Base-by-base conservation (phyloP, 2,329 filamentous ascomycete species). In the Pseudomassariella vexata region DNA sequence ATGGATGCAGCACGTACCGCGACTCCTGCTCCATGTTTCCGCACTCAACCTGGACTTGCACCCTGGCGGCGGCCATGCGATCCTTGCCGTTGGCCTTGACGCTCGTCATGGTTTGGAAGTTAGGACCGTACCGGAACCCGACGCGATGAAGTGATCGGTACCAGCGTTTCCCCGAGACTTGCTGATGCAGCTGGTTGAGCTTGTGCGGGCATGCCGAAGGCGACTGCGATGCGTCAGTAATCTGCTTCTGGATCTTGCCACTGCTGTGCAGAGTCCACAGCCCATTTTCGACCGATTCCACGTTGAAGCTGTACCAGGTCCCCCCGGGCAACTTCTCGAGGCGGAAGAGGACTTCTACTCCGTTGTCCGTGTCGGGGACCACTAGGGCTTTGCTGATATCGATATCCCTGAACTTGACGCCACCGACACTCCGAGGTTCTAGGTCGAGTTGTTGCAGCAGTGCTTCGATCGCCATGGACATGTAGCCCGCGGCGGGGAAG, bases 401-500 rank as follows among this genome's bases (percentile, higher is more conserved):
- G 10, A 53, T 28, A 26, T 52, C 43, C 12, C 35, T 35, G 23
- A 49, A 18, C 8, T 12, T 25, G 6, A 39, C 31, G 19, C 32
- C 37, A 7, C 29, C 28, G 21, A 36, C 34, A 3, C 24, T 14
- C 6, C 35, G 32, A 9, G 11, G 15, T 25, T 39, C 38, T 3
- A 28, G n/a, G 15, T 37, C 30, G 9, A 41, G 19, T 31, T 60
- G 52, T 12, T 38, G 44, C 3, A 31, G 5, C 7, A 54, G 42
- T 6, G 59, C 60, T 38, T 63, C 60, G 3, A 61, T 50, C 2
- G 51, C 56, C 46, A 62, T 57, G 2, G 50, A 46, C 2, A 62
- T 20, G 34, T 60, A 64, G 0, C 49, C 58, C 3, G 60, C 55
- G 5, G 37, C 50, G 0, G 62, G 62, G n/a, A 46, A 42, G 24